Percentiles rank a stretch among this genome's conserved stretches.
phyloP scores from a whole-genome alignment of 2,329 filamentous ascomycete genomes.

The Aspergillus felis region DNA sequence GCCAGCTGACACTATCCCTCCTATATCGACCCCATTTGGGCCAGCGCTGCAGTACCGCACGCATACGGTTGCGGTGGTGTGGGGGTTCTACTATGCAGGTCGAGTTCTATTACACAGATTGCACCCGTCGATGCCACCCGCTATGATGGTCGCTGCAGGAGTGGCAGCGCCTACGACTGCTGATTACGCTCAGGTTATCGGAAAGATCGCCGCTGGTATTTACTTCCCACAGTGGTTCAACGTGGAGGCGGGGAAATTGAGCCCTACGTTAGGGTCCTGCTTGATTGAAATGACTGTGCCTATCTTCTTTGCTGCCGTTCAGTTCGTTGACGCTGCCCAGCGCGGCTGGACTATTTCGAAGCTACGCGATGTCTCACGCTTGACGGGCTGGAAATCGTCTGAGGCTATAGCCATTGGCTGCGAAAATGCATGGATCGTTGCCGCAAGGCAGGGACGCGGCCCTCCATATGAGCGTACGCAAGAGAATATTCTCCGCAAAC shows the following conservation, averaged over 20 bases:
- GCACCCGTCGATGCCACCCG: slow-evolving; percentile 86
- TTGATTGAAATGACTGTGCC: slow-evolving; percentile 79
- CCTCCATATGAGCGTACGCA: slow-evolving; percentile 61
- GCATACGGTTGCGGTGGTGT: slow-evolving; percentile 81
- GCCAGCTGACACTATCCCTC: slow-evolving; percentile 60
- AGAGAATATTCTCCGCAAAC: slow-evolving; percentile 10
- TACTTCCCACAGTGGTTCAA: slow-evolving; percentile 42
- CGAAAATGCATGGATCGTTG: slow-evolving; percentile 77
- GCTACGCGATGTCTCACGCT: slow-evolving; percentile 68
- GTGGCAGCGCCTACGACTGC: slow-evolving; percentile 70
- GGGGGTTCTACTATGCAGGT: slow-evolving; percentile 82
- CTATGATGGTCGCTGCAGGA: slow-evolving; percentile 81
- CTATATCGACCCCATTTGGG: slow-evolving; percentile 72
- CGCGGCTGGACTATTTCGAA: slow-evolving; percentile 73
- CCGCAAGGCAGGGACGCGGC: slow-evolving; percentile 67
- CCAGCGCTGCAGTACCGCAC: slow-evolving; percentile 76
- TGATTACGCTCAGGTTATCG: slow-evolving; percentile 68
- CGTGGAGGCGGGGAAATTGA: slow-evolving; percentile 52
- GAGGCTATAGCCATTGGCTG: slow-evolving; percentile 77
- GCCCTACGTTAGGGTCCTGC: slow-evolving; percentile 72
- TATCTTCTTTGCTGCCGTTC: slow-evolving; percentile 80
- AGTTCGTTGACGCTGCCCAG: slow-evolving; percentile 69
- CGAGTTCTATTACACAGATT: slow-evolving; percentile 76
- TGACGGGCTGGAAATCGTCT: slow-evolving; percentile 86
- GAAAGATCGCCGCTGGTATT: slow-evolving; percentile 72